Base-by-base conservation (phyloP, 495 filamentous ascomycete species). In the Daldinia childiae region DNA sequence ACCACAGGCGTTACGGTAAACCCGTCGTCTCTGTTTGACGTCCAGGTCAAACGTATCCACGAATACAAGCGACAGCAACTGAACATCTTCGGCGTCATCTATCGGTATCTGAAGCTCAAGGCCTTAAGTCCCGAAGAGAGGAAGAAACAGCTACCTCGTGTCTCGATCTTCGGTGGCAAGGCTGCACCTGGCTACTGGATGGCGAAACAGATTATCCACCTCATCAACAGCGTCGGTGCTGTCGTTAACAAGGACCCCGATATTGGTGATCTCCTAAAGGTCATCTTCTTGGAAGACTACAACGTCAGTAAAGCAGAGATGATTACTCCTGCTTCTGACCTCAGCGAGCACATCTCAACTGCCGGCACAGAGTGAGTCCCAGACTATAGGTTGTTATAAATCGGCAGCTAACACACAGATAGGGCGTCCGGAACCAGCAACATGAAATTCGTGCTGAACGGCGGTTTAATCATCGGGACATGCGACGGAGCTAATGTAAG, bases 371-470 rank as follows among this genome's bases (percentile, higher is more conserved):
- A 99, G 83, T 85, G 70, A 78, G 83, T 77, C 26, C 12, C 12
- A 6, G 0, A 52, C 52, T 62, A 38, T 9, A 3, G 52, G 19
- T 26, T 17, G 1, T 1, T 0, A 14, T 29, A 57, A 15, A 1
- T 8, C 21, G 12, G 29, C 9, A 8, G 26, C 71, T 78, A 48
- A 78, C 24, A 24, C 48, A 4, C 8, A 5, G 11, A 50, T 50
- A 85, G 83, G 76, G 86, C 86, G 0, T 85, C 83, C 41, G 86
- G 86, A 65, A 88, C 86, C 12, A 87, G 85, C 70, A 98, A 98
- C 87, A 99, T 99, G 95, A 99, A 99, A 79, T 99, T 99, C 75
- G 95, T 97, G 12, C 84, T 99, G 73, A 99, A 98, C 74, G 95
- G 95, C 64, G 95, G 95, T 45, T 82, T 99, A 63, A 96, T 99